Conservation (phyloP, 2,329 filamentous ascomycete species). For the Furcasterigmium furcatum region DNA sequence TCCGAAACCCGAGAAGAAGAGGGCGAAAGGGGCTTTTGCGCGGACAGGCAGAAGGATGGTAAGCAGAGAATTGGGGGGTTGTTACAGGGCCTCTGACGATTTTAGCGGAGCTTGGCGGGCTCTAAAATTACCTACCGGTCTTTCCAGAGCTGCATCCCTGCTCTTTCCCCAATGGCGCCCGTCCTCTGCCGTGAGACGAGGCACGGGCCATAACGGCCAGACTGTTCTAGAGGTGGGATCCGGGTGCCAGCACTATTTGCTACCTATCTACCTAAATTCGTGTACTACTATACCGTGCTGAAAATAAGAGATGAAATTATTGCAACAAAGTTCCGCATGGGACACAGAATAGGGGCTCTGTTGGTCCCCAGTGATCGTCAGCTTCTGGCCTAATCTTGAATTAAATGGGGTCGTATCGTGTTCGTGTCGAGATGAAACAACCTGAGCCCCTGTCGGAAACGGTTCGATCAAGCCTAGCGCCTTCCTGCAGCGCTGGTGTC, state of each 20-base stretch:
- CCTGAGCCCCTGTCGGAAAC: not conserved
- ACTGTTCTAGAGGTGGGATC: no score
- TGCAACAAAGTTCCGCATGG: no score
- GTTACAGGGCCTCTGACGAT: not conserved
- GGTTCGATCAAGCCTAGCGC: not conserved
- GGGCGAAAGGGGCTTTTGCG: not conserved
- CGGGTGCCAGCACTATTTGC: no score
- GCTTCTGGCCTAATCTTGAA: no score
- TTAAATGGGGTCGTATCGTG: no score
- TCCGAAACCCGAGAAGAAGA: not conserved
- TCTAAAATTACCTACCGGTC: conserved; percentile 1
- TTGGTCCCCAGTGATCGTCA: no score
- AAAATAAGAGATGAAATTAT: no score
- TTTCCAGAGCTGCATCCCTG: not conserved
- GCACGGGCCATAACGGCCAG: not conserved
- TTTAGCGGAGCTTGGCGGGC: conserved; percentile 1
- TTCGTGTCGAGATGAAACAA: not conserved
- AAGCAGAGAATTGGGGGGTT: not conserved
- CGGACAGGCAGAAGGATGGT: not conserved
- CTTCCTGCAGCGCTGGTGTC: not conserved
- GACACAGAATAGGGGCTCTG: no score
- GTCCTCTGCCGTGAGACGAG: not conserved
- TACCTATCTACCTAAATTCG: no score
- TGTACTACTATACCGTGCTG: no score
- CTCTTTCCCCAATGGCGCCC: not conserved